Evolutionary conservation across 2,329 filamentous ascomycete species (phyloP).

Genomic region (Elsinoe ampelina): DNA sequence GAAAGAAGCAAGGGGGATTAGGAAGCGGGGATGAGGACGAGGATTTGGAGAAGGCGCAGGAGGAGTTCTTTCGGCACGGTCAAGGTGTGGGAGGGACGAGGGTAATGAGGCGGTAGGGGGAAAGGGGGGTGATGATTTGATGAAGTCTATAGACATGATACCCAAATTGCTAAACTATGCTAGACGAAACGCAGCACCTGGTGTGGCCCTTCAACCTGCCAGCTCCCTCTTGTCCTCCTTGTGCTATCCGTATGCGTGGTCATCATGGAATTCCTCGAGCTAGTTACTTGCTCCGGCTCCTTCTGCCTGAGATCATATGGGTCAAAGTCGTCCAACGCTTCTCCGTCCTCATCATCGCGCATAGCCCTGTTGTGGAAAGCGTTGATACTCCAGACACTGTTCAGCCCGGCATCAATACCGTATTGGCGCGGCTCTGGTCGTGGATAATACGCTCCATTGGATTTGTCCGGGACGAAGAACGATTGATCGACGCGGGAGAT

Average conservation of each 20-base stretch:
- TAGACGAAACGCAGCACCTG: conserved; percentile 8
- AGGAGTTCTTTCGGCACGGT: conserved; percentile 21
- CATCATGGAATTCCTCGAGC: conserved; percentile 8
- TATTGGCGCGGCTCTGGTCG: conserved; percentile 11
- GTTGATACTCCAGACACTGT: neutral
- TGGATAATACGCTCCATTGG: conserved; percentile 38
- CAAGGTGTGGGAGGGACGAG: conserved; percentile 56
- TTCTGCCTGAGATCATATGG: neutral
- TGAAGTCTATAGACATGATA: conserved; percentile 5
- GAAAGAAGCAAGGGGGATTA: neutral
- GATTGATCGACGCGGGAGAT: conserved; percentile 61
- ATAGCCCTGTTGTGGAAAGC: neutral
- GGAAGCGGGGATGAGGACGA: conserved; percentile 24
- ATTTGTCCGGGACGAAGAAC: conserved; percentile 66
- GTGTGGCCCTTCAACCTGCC: conserved; percentile 2
- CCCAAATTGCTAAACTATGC: neutral
- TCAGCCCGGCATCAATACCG: neutral
- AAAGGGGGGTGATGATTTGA: conserved; percentile 8
- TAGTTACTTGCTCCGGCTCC: neutral
- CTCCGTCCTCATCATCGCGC: neutral
- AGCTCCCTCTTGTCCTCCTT: conserved; percentile 1
- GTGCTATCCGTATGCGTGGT: neutral
- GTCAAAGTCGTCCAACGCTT: neutral
- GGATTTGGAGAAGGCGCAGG: conserved; percentile 32
- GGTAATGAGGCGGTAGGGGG: conserved; percentile 51